Evolutionary conservation across 495 filamentous ascomycete species (phyloP).

Genomic region (Rostrohypoxylon terebratum): DNA sequence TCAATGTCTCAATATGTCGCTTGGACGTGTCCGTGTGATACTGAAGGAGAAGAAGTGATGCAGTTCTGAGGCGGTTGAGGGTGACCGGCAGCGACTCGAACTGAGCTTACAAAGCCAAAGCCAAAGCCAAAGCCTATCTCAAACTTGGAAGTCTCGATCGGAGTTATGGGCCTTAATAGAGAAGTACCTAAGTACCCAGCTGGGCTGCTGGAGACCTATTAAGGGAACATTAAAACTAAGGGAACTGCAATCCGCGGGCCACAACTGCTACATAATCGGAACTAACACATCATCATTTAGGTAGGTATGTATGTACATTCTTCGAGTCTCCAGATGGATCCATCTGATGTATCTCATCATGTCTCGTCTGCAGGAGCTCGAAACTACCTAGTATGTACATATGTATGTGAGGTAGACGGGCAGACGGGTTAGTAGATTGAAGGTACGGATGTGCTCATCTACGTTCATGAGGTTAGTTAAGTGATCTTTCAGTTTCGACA

Average conservation of each 20-base stretch:
- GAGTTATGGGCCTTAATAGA: background rate
- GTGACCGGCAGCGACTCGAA: background rate
- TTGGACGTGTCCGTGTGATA: slow-evolving; percentile 14
- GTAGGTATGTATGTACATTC: too few relatives aligned
- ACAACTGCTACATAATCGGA: slow-evolving; percentile 10
- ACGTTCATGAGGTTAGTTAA: slow-evolving; percentile 1
- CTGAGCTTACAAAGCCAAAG: slow-evolving; percentile 32
- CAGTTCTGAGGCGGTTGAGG: background rate
- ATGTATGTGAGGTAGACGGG: background rate
- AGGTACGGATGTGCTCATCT: background rate
- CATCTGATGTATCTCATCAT: background rate
- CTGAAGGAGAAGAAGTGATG: background rate
- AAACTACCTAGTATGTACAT: background rate
- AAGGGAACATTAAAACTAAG: slow-evolving; percentile 7
- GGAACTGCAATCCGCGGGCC: slow-evolving; percentile 5
- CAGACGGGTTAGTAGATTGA: too few relatives aligned
- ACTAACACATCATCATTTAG: background rate
- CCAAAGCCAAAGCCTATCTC: slow-evolving; percentile 22
- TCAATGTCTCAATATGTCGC: background rate
- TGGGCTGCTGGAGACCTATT: background rate
- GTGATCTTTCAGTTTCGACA: slow-evolving; percentile 2
- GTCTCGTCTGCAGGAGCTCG: background rate
- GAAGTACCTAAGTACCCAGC: background rate
- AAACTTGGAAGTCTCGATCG: background rate
- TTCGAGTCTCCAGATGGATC: background rate